phyloP scores from a whole-genome alignment of 2,329 filamentous ascomycete species.

The Penicillium sp. region DNA sequence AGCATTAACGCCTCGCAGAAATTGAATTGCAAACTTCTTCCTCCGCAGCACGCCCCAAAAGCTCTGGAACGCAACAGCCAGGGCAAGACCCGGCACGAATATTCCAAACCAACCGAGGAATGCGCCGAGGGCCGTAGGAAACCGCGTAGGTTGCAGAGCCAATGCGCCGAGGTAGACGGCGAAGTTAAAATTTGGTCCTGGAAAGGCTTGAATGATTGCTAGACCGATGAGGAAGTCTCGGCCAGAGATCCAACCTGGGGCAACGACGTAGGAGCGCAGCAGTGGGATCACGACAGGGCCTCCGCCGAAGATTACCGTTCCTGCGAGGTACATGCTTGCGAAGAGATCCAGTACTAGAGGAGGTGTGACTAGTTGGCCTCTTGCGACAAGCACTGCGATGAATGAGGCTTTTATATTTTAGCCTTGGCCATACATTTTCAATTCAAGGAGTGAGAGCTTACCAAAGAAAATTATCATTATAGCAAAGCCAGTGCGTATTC shows the following conservation, averaged over 20 bases:
- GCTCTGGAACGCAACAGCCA: constrained; percentile 47
- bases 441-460: constrained; percentile 17
- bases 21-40: constrained; percentile 52
- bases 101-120: constrained; percentile 55
- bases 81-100: constrained; percentile 42
- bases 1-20: constrained; percentile 62
- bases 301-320: constrained; percentile 69
- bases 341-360: constrained; percentile 65
- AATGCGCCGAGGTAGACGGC: constrained; percentile 62
- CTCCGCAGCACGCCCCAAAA: constrained; percentile 59
- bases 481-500: constrained; percentile 40
- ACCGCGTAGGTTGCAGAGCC: constrained; percentile 42
- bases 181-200: constrained; percentile 59
- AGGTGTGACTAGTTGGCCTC: constrained; percentile 41
- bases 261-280: constrained; percentile 64
- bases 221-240: constrained; percentile 75
- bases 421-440: constrained; percentile 4
- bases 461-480: constrained; percentile 56
- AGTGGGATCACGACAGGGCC: constrained; percentile 69
- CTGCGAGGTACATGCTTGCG: constrained; percentile 73
- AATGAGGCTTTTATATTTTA: constrained; percentile 53
- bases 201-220: constrained; percentile 72
- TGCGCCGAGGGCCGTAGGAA: constrained; percentile 50
- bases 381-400: constrained; percentile 57
- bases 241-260: constrained; percentile 70